phyloP scores from a whole-genome alignment of 257 asterid genomes.

The Avicennia marina region DNA sequence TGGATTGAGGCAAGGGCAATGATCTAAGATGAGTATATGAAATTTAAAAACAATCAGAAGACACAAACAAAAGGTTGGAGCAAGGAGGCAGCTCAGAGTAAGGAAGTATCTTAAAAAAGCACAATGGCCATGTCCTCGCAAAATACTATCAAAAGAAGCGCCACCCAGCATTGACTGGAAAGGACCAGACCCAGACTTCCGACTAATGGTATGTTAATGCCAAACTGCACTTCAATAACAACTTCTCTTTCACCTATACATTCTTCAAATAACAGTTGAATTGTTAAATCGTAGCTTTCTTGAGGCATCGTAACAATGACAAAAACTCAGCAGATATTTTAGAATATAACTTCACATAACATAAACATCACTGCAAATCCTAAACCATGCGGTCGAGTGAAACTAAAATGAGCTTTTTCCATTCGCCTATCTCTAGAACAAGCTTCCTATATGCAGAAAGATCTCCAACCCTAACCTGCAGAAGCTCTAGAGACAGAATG shows the following conservation, averaged over 20 bases:
- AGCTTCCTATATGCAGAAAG: slow-evolving; percentile 13
- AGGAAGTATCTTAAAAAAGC: background rate
- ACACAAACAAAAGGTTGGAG: background rate
- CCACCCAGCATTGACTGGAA: no score
- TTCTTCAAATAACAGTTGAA: background rate
- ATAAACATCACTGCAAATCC: slow-evolving; percentile 1
- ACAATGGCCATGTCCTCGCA: no score
- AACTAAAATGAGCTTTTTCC: slow-evolving; percentile 10
- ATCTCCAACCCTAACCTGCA: slow-evolving; percentile 60
- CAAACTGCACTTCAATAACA: background rate
- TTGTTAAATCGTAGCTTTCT: slow-evolving; percentile 1
- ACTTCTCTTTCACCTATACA: background rate
- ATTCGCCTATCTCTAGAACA: slow-evolving; percentile 16
- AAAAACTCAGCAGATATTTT: background rate
- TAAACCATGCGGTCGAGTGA: slow-evolving; percentile 5
- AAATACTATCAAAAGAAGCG: no score
- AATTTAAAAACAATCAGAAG: background rate
- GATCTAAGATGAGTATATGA: background rate
- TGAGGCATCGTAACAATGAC: slow-evolving; percentile 1
- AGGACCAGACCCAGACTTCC: no score
- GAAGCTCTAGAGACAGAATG: slow-evolving; percentile 91
- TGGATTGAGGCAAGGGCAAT: slow-evolving; percentile 1
- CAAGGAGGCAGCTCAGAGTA: background rate
- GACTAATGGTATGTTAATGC: slow-evolving; percentile 5
- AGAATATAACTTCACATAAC: slow-evolving; percentile 9